Base-by-base conservation (phyloP, 768 basidiomycete genomes). In the Leccinum obscurum region DNA sequence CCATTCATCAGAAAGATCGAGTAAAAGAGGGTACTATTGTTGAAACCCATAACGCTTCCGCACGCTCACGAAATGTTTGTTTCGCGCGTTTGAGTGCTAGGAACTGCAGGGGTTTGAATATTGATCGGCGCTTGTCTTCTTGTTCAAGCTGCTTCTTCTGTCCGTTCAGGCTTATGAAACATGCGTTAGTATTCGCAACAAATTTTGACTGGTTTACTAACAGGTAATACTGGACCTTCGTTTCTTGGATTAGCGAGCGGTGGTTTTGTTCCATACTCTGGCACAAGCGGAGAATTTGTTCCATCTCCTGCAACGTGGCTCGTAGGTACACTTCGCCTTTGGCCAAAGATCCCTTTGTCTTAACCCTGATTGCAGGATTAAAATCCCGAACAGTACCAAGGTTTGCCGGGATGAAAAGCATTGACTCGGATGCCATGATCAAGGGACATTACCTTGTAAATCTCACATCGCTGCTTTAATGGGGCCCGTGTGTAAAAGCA, bases 251-350 rank as follows among this genome's bases (percentile, higher is more conserved):
- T 0, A 17, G 54, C 0, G 58, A 52, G 1, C 6, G 37, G 24
- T 61, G 14, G 7, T 62, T 28, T 14, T 44, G 46, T 8, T 53
- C n/a, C 37, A 39, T 9, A 15, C 20, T n/a, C 15, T 52, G 3
- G 20, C 52, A 58, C 51, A 64, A 20, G 3, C 1, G 3, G 1
- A 15, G 34, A 15, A 66, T 66, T 1, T 48, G n/a, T 15, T 52
- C 4, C 58, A 66, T 58, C 17, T 66, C 54, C 0, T 66, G 14
- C 51, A 63, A 4, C 2, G 62, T 56, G 5, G 62, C 62, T 35
- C 28, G 56, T n/a, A 67, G 57, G 44, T 22, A 63, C 17, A 66
- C 0, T 15, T 13, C 22, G 1, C 62, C 66, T 10, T 26, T 22
- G 14, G 28, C 41, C 11, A 66, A 44, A 11, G 55, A 6, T 5